Percentiles rank a stretch among this genome's conserved stretches.
These are phyloP conservation scores for Phoma sp. DNA, from an alignment of 2,329 filamentous ascomycete species.

Conservation along the genomic window DNA sequence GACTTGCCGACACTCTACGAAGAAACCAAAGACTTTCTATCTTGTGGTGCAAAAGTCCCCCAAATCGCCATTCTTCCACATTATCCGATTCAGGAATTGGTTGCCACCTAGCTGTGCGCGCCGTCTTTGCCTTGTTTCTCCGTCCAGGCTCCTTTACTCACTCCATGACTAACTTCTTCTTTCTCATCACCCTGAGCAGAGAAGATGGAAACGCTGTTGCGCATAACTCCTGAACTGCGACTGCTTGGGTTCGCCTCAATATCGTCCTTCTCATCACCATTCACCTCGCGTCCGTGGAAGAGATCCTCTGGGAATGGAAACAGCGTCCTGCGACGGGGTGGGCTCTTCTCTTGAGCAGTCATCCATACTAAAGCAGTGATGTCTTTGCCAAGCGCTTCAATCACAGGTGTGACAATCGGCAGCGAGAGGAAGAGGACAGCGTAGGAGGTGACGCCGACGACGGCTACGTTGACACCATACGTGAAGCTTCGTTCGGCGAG, in stretches of 20 bases:
- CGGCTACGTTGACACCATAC: conserved; percentile 46
- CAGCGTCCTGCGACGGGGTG: conserved; percentile 40
- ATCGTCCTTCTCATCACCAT: conserved; percentile 10
- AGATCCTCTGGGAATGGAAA: conserved; percentile 40
- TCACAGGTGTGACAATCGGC: conserved; percentile 49
- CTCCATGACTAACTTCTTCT: background rate
- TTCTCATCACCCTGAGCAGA: background rate
- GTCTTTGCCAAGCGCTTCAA: conserved; percentile 51
- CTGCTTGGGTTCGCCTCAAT: conserved; percentile 14
- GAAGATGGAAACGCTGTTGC: background rate
- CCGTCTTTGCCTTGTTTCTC: background rate
- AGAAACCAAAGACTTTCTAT: too few species aligned
- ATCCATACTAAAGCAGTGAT: conserved; percentile 49
- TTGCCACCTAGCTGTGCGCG: conserved; percentile 1
- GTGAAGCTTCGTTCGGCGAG: conserved; percentile 39
- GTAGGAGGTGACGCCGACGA: conserved; percentile 50
- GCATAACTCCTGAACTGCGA: background rate
- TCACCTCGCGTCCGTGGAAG: conserved; percentile 20
- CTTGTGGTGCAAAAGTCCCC: too few species aligned
- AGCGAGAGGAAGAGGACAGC: conserved; percentile 40
- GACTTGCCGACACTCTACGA: too few species aligned
- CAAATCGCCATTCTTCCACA: too few species aligned
- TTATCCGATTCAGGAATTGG: too few species aligned
- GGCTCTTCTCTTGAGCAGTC: conserved; percentile 45
- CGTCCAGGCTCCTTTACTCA: background rate